Conservation (phyloP, 2,329 filamentous ascomycete species). For the Xylaria digitata region DNA sequence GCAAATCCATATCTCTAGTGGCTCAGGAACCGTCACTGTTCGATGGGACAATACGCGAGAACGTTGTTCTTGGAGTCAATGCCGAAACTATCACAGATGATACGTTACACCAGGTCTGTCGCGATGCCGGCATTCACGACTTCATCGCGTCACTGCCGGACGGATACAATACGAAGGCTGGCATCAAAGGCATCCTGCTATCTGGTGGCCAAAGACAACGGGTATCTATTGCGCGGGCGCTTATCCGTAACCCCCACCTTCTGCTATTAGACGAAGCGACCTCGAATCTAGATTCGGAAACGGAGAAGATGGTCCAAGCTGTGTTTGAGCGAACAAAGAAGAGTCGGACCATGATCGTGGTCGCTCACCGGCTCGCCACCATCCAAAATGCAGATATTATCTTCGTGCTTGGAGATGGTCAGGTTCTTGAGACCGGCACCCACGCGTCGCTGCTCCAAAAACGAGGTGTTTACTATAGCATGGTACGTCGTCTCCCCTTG, state of each 20-base stretch:
- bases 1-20: conserved; percentile 74
- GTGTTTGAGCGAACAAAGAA: conserved; percentile 74
- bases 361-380: conserved; percentile 80
- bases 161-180: conserved; percentile 76
- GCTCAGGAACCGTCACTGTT: conserved; percentile 80
- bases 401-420: conserved; percentile 77
- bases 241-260: conserved; percentile 72
- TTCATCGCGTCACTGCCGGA: conserved; percentile 75
- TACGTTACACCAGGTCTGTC: conserved; percentile 63
- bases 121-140: conserved; percentile 74
- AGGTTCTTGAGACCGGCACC: conserved; percentile 64
- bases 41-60: conserved; percentile 70
- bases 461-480: conserved; percentile 66
- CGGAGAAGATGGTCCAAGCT: conserved; percentile 66
- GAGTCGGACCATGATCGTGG: conserved; percentile 75
- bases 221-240: conserved; percentile 76
- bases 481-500: conserved; percentile 57
- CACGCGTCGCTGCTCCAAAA: conserved; percentile 62
- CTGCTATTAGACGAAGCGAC: conserved; percentile 79
- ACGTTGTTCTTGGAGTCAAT: conserved; percentile 73
- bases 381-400: conserved; percentile 83
- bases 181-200: conserved; percentile 72
- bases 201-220: conserved; percentile 78
- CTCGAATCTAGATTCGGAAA: conserved; percentile 71
- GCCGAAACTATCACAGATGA: conserved; percentile 64